Percentiles rank a stretch among this genome's conserved stretches.
These are phyloP conservation scores for Lachancea sp. DNA, from an alignment of 805 yeast genomes.

Conservation along the genomic window DNA sequence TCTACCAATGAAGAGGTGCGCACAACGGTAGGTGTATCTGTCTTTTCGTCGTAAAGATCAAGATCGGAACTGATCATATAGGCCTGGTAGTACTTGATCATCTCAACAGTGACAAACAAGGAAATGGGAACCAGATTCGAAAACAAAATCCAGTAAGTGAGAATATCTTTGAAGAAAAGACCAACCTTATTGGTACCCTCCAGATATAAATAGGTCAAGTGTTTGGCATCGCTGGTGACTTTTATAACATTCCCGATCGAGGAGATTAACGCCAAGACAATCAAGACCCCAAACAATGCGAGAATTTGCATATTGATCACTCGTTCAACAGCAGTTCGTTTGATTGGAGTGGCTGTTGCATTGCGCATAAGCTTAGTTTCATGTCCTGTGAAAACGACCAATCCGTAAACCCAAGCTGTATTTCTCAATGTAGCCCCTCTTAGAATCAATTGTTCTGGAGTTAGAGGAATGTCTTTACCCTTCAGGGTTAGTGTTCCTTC, in stretches of 20 bases:
- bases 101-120: conserved; percentile 90
- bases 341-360: conserved; percentile 97
- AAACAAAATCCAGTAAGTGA: conserved; percentile 93
- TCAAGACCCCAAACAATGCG: conserved; percentile 75
- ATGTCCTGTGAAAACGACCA: conserved; percentile 94
- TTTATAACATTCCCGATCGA: conserved; percentile 83
- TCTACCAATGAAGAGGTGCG: conserved; percentile 94
- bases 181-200: conserved; percentile 62
- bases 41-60: conserved; percentile 80
- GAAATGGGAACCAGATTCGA: conserved; percentile 98
- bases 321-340: conserved; percentile 93
- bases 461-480: conserved; percentile 57
- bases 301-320: conserved; percentile 88
- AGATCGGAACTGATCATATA: conserved; percentile 88
- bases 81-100: conserved; percentile 93
- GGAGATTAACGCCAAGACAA: conserved; percentile 70
- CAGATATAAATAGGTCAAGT: conserved; percentile 58
- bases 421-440: conserved; percentile 95
- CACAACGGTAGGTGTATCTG: conserved; percentile 92
- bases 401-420: conserved; percentile 92
- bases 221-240: conserved; percentile 44
- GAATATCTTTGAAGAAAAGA: conserved; percentile 75
- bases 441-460: conserved; percentile 85
- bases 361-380: conserved; percentile 97
- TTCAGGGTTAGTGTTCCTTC: conserved; percentile 72